These are phyloP conservation scores for Liriodendron chinense DNA, from an alignment of 164 flowering plant species.

Conservation along the genomic window DNA sequence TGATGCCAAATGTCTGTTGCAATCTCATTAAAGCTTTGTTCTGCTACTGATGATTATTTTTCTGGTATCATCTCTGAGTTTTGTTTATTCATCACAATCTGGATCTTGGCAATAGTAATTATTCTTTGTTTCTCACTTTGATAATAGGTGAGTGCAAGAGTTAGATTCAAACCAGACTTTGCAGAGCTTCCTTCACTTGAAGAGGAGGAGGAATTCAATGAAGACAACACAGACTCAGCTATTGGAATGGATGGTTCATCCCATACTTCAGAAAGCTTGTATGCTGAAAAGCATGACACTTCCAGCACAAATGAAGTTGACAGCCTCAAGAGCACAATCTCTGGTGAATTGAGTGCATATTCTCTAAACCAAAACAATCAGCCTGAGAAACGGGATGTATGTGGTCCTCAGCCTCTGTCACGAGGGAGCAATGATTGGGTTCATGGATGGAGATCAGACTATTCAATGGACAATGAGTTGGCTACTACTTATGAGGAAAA, in stretches of 20 bases:
- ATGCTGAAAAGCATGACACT: constrained; percentile 76
- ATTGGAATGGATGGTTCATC: constrained; percentile 77
- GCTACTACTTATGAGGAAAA: constrained; percentile 70
- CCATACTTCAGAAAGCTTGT: constrained; percentile 77
- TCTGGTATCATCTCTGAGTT: background rate
- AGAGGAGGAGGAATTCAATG: constrained; percentile 40
- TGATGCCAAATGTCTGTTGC: background rate
- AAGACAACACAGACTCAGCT: constrained; percentile 63
- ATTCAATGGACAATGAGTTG: constrained; percentile 50
- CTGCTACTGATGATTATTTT: background rate
- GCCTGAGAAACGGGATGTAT: constrained; percentile 49
- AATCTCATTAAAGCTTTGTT: background rate
- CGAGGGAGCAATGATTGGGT: constrained; percentile 61
- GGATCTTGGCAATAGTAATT: background rate
- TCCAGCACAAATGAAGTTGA: constrained; percentile 68
- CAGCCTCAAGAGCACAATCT: constrained; percentile 58
- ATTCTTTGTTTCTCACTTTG: constrained; percentile 6
- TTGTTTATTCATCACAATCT: background rate
- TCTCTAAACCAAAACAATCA: constrained; percentile 50
- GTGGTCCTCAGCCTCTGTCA: constrained; percentile 37
- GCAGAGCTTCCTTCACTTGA: constrained; percentile 54
- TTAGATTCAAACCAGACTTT: constrained; percentile 53
- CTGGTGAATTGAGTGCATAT: constrained; percentile 58
- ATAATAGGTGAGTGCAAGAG: constrained; percentile 57
- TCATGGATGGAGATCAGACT: constrained; percentile 68